Evolutionary conservation across 23 red algal species (phyloP).

Genomic region (Gracilaria caudata): DNA sequence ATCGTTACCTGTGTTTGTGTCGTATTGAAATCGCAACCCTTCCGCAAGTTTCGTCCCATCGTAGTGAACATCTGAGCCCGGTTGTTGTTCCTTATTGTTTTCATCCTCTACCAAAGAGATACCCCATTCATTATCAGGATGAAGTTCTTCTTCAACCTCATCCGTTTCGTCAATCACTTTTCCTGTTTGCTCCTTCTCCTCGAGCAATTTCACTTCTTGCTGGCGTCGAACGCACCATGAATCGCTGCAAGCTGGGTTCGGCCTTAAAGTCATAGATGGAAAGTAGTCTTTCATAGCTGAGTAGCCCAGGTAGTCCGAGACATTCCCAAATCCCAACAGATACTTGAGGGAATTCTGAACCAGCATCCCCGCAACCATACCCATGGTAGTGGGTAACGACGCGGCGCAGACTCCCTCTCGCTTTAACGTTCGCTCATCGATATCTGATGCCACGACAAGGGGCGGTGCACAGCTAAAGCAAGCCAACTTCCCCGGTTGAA

Average conservation of each 20-base stretch:
- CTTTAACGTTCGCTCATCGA: slow-evolving; percentile 78
- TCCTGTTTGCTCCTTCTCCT: neutral
- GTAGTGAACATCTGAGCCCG: neutral
- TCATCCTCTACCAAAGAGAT: slow-evolving; percentile 69
- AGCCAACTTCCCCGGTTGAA: slow-evolving; percentile 74
- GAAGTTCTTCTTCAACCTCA: slow-evolving; percentile 46
- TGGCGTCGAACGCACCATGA: slow-evolving; percentile 67
- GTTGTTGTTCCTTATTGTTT: neutral
- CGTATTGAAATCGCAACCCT: slow-evolving; percentile 61
- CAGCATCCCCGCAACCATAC: slow-evolving; percentile 85
- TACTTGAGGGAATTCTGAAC: slow-evolving; percentile 79
- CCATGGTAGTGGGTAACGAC: slow-evolving; percentile 95
- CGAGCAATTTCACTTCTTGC: slow-evolving; percentile 10
- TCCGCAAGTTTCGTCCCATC: slow-evolving; percentile 32
- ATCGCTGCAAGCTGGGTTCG: slow-evolving; percentile 71
- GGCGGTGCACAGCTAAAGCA: slow-evolving; percentile 92
- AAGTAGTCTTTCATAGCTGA: slow-evolving; percentile 79
- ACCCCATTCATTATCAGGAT: slow-evolving; percentile 86
- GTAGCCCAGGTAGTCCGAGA: slow-evolving; percentile 82
- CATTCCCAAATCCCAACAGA: slow-evolving; percentile 74
- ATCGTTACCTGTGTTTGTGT: slow-evolving; percentile 5
- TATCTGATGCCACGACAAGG: slow-evolving; percentile 85
- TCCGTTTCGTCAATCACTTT: slow-evolving; percentile 15
- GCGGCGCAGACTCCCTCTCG: slow-evolving; percentile 92
- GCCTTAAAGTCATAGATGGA: slow-evolving; percentile 60